These are phyloP conservation scores for Theileria sp. DNA, from an alignment of 169 alveolate species.

Conservation along the genomic window DNA sequence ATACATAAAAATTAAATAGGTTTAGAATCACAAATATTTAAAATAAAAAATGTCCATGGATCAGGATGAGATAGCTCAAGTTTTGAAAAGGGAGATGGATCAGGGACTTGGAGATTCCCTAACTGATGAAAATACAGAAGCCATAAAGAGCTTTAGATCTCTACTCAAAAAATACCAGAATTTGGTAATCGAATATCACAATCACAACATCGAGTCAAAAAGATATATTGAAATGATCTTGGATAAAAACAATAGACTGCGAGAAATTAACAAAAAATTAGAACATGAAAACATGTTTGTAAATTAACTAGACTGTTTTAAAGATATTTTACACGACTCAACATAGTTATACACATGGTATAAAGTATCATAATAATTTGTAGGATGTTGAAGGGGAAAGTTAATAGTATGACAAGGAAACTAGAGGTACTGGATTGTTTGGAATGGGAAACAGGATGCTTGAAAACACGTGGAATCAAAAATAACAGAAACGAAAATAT, in stretches of 20 bases:
- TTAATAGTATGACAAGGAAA: conserved; percentile 24
- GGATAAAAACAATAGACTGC: conserved; percentile 22
- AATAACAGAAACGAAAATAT: background rate
- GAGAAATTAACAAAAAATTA: conserved; percentile 34
- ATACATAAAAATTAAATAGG: background rate
- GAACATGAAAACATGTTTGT: conserved; percentile 5
- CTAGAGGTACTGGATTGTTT: background rate
- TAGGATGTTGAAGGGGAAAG: background rate
- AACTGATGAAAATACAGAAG: conserved; percentile 15
- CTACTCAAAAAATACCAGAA: conserved; percentile 58
- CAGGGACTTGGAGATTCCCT: background rate
- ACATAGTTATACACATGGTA: background rate
- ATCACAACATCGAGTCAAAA: conserved; percentile 28
- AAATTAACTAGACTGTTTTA: background rate
- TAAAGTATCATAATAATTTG: background rate
- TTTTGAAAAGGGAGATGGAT: background rate
- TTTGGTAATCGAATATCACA: conserved; percentile 38
- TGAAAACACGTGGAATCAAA: background rate
- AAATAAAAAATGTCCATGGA: background rate
- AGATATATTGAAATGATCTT: conserved; percentile 8
- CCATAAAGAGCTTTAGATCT: conserved; percentile 30
- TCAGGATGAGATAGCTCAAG: background rate
- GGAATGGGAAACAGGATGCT: background rate
- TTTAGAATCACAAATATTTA: background rate
- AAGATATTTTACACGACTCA: background rate